Base-by-base conservation (phyloP, 129 eudicot species). In the Dittrichia graveolens region DNA sequence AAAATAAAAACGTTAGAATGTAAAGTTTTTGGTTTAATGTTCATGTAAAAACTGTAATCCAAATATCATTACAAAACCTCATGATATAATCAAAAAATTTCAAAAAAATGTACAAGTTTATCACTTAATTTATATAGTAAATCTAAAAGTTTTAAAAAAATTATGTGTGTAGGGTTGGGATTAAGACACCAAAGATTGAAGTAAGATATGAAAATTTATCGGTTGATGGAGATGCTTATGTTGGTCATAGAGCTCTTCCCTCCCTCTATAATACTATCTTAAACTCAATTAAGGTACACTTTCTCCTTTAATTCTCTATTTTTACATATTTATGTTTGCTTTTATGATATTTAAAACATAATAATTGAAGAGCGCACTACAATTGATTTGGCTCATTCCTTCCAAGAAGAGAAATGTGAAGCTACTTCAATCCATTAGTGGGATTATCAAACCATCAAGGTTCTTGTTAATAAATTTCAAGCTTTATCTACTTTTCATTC, bases 181-280 rank as follows among this genome's bases (percentile, higher is more conserved):
- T 57, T 74, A 81, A 70, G 41, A 79, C 75, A 13, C 75, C 84
- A 47, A 75, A 74, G 69, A 57, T 79, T 69, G 84, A 83, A 83
- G 81, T 83, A 13, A 55, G 78, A 64, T 83, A 61, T 43, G 84
- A 83, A 72, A 78, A 79, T 62, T 63, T 83, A 50, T 60, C 48
- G 31, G 81, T 79, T 41, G 87, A 83, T 41, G 84, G 84, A 62
- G 64, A 70, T 39, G 78, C 70, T 50, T 72, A 74, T 75, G 74
- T 79, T 9, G 84, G 81, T 12, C 50, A 56, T 16, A 74, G 81
- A 44, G 84, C 79, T 16, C 68, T 79, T 44, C 87, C 87, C 7
- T 41, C 84, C 19, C 18, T 83, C 5, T 62, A 69, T 42, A 83
- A 83, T 70, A 37, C 63, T 11, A 74, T 65, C 44, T 3, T 79